Base-by-base conservation (phyloP, 257 asterid genomes). In the Jacaranda copaia region DNA sequence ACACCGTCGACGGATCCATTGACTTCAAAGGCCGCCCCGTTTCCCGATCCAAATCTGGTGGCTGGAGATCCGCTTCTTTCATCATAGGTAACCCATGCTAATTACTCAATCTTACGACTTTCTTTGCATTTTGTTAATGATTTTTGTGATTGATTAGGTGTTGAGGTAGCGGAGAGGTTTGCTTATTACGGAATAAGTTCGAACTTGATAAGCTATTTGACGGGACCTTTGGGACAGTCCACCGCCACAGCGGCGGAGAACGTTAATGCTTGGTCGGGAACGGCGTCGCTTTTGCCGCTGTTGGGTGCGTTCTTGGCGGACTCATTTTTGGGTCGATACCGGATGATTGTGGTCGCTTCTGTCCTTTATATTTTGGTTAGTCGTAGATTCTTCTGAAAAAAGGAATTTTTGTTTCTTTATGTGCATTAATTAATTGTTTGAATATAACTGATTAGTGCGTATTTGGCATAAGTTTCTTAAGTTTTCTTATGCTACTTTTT, bases 141-240 rank as follows among this genome's bases (percentile, higher is more conserved):
- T 18, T 14, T 43, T 3, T 52, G 57, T n/a, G 65, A 13, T 9
- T 15, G 70, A 68, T 79, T 68, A 87, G 91, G 87, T 6, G 89
- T 87, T 63, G 91, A 83, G 66, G 89, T 87, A 84, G 88, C 91
- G 39, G 92, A 88, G 88, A 82, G 90, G 81, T 85, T 85, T 62
- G 88, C 92, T 58, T 88, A 82, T 65, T 85, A 84, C 46, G 90
- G 92, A 35, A 84, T 88, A 13, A 40, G 86, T 78, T 85, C 88
- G 73, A 88, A 88, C 71, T 64, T 88, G 84, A 85, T 88, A 58
- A 88, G 79, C 78, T 88, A 85, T 59, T 59, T 88, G 85, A 88
- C 92, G 36, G 89, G 90, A 19, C 81, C 89, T 4, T 55, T 88
- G 79, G 87, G 90, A 0, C 90, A 84, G 84, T 82, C 88, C 81